phyloP scores from a whole-genome alignment of 176 grass and related monocot genomes.

The Cenchrus americanus region DNA sequence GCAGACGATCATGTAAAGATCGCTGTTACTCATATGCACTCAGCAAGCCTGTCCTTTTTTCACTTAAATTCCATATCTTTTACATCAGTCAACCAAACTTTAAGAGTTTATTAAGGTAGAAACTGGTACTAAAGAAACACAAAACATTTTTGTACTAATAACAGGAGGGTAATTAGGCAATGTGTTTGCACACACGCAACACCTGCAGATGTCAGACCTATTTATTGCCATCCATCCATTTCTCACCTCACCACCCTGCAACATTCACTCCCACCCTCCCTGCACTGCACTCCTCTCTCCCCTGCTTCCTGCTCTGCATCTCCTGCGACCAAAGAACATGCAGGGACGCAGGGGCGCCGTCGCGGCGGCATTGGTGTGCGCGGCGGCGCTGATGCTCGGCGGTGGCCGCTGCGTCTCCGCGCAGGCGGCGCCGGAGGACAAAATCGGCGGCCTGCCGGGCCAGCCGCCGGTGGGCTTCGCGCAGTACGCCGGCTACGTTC shows the following conservation, averaged over 20 bases:
- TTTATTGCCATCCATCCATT: conserved; percentile 39
- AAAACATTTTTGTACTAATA: background rate
- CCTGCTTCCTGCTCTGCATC: background rate
- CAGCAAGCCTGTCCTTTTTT: too few species aligned
- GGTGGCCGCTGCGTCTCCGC: conserved; percentile 22
- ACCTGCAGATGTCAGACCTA: conserved; percentile 23
- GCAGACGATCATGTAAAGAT: background rate
- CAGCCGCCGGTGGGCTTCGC: conserved; percentile 77
- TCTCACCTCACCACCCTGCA: conserved; percentile 28
- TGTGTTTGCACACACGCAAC: background rate
- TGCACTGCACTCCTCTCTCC: background rate
- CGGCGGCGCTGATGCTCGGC: conserved; percentile 32
- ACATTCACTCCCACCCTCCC: conserved; percentile 12
- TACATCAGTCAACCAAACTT: background rate
- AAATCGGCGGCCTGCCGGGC: conserved; percentile 68
- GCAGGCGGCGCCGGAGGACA: conserved; percentile 41
- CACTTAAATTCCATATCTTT: background rate
- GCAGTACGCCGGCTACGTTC: conserved; percentile 92
- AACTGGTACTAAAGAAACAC: background rate
- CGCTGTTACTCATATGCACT: background rate
- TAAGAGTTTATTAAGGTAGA: background rate
- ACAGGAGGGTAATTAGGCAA: background rate
- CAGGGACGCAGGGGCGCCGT: background rate
- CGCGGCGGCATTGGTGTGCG: conserved; percentile 27
- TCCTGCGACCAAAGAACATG: conserved; percentile 29